phyloP scores from a whole-genome alignment of 371 early-diverging fungal species.

The Chytridiales sp. region DNA sequence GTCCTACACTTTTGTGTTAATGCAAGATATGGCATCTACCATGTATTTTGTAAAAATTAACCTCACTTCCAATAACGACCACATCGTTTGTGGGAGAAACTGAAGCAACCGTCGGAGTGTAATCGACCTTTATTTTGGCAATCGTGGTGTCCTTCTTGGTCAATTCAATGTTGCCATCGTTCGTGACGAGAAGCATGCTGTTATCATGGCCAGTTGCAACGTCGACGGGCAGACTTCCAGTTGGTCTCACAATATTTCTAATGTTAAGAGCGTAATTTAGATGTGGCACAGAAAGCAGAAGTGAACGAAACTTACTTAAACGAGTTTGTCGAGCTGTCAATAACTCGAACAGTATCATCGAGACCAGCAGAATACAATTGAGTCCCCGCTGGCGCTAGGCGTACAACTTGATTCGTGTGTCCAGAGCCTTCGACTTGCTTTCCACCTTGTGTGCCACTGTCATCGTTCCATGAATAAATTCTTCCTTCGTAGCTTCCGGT shows the following conservation, averaged over 20 bases:
- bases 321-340: constrained; percentile 23
- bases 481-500: constrained; percentile 93
- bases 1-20: constrained; percentile 28
- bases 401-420: constrained; percentile 71
- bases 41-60: constrained; percentile 28
- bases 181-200: too few relatives aligned
- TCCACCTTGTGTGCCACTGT: constrained; percentile 28
- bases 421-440: constrained; percentile 53
- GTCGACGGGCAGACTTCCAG: neutral
- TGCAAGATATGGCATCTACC: neutral
- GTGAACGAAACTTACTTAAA: constrained; percentile 33
- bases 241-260: neutral
- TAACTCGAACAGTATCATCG: constrained; percentile 67
- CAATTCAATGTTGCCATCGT: constrained; percentile 17
- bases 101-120: constrained; percentile 57
- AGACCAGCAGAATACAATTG: constrained; percentile 67
- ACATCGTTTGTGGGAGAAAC: constrained; percentile 55
- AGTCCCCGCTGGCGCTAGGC: constrained; percentile 41
- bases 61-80: constrained; percentile 72
- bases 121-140: constrained; percentile 53
- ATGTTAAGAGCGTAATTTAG: neutral
- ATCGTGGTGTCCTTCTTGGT: constrained; percentile 40
- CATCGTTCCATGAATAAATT: constrained; percentile 64
- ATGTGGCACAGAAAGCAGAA: neutral
- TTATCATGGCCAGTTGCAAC: constrained; percentile 1